A percentile compares a stretch with the other conserved stretches of the same genome.
phyloP scores from a whole-genome alignment of 1,139 yeast species.

The Yamadazyma jaroonii region DNA sequence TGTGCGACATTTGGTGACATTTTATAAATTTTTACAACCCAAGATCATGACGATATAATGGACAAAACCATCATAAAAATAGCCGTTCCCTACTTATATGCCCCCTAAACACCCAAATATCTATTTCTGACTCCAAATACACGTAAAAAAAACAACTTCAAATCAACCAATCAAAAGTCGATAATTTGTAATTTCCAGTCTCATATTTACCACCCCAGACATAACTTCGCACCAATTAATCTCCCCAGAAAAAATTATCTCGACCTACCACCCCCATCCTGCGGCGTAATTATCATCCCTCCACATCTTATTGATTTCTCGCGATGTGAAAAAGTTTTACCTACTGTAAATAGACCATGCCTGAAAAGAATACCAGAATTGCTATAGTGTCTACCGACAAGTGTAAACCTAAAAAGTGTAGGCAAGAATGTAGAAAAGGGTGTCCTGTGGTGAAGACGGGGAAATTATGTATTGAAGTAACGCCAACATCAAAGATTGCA shows the following conservation, averaged over 20 bases:
- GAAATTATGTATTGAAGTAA: slow-evolving; percentile 93
- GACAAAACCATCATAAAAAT: too few relatives aligned
- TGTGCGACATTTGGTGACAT: too few relatives aligned
- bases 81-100: too few relatives aligned
- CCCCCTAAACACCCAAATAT: background rate
- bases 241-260: too few relatives aligned
- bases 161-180: background rate
- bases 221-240: background rate
- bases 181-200: slow-evolving; percentile 3
- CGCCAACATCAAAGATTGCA: slow-evolving; percentile 87
- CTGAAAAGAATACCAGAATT: slow-evolving; percentile 71
- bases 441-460: slow-evolving; percentile 99
- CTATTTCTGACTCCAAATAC: too few relatives aligned
- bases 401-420: slow-evolving; percentile 97
- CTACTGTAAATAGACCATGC: slow-evolving; percentile 7
- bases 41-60: too few relatives aligned
- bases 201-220: background rate
- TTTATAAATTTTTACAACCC: too few relatives aligned
- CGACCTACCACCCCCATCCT: background rate
- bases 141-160: too few relatives aligned
- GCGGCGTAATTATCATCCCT: background rate
- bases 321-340: slow-evolving; percentile 8
- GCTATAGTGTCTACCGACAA: slow-evolving; percentile 92
- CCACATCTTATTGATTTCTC: background rate
- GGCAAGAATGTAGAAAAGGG: slow-evolving; percentile 93